Conservation (phyloP, 768 basidiomycete genomes). For the Xerocomus brunneocitrinus region DNA sequence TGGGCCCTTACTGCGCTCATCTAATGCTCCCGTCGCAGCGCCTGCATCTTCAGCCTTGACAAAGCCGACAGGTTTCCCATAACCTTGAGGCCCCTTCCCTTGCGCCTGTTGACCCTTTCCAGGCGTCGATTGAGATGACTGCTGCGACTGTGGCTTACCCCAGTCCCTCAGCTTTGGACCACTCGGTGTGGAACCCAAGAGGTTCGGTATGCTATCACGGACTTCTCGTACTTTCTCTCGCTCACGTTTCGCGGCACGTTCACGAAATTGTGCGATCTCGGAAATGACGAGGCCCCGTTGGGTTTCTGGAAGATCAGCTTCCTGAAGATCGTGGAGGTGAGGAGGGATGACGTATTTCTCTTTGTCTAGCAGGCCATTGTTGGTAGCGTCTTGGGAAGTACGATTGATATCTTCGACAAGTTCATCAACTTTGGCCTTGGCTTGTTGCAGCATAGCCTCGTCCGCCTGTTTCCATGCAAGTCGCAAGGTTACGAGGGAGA, state of each 20-base stretch:
- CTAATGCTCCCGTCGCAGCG: slow-evolving; percentile 29
- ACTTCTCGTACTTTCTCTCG: slow-evolving; percentile 84
- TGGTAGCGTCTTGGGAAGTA: slow-evolving; percentile 68
- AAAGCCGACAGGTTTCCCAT: slow-evolving; percentile 77
- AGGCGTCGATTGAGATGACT: slow-evolving; percentile 32
- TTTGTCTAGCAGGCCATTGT: slow-evolving; percentile 69
- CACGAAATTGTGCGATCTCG: slow-evolving; percentile 94
- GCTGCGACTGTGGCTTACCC: slow-evolving; percentile 52
- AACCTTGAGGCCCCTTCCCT: slow-evolving; percentile 70
- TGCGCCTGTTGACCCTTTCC: slow-evolving; percentile 46
- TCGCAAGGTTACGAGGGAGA: not conserved
- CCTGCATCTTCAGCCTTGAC: slow-evolving; percentile 63
- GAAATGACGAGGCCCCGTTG: slow-evolving; percentile 88
- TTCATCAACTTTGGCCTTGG: slow-evolving; percentile 59
- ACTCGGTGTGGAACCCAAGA: slow-evolving; percentile 47
- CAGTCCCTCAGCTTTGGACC: slow-evolving; percentile 77
- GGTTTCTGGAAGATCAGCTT: slow-evolving; percentile 94
- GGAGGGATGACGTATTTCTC: slow-evolving; percentile 90
- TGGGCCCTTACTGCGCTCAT: slow-evolving; percentile 35
- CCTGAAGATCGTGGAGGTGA: slow-evolving; percentile 95
- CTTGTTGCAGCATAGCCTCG: slow-evolving; percentile 57
- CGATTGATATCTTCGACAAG: slow-evolving; percentile 70
- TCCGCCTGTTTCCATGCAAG: slow-evolving; percentile 48
- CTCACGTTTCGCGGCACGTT: slow-evolving; percentile 87
- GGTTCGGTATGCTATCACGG: slow-evolving; percentile 49